Evolutionary conservation across 345 rosid genomes (phyloP), one percentile per base, ranked within the genome.

Genomic region (Gossypium longicalyx): DNA sequence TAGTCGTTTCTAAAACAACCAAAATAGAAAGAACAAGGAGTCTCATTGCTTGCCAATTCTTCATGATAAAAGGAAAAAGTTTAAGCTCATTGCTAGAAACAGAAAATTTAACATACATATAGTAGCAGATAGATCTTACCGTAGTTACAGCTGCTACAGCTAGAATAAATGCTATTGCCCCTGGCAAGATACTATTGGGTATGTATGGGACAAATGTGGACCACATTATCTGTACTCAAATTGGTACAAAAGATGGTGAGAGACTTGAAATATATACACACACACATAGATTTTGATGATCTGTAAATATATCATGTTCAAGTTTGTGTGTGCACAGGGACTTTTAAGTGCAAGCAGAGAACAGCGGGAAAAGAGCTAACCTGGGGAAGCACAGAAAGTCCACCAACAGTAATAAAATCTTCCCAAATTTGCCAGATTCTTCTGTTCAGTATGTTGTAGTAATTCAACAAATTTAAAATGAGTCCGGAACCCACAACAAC

Each of bases 151-250:
- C 86, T 41, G 85, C 77, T 9, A 92, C 20, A 72, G 97, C 97
- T 60, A 78, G 49, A 47, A 76, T 83, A 85, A 78, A 89, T 75
- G 98, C 82, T 59, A 79, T 70, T 51, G 79, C 76, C 73, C 98
- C 94, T 11, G 97, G 98, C 85, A 89, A 72, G 76, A 85, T 83
- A 77, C 88, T 85, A 60, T 77, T 78, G 25, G 97, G 98, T 75
- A 94, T 69, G 80, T 80, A 85, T 15, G 98, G 94, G 17, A 94
- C 92, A 83, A 92, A 94, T 56, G 97, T 94, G 27, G 97, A 90
- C 98, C 98, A 94, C 90, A 92, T 90, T 70, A 92, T 86, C 98
- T 94, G 89, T 61, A 60, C 22, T 69, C 60, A 77, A 58, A 71
- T 60, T 48, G 53, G 67, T 34, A 43, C 49, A n/a, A n/a, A 10